A percentile compares a stretch with the other conserved stretches of the same genome.
Evolutionary conservation across 169 alveolate genomes (phyloP).

Genomic region (Plasmodium chabaudi): DNA sequence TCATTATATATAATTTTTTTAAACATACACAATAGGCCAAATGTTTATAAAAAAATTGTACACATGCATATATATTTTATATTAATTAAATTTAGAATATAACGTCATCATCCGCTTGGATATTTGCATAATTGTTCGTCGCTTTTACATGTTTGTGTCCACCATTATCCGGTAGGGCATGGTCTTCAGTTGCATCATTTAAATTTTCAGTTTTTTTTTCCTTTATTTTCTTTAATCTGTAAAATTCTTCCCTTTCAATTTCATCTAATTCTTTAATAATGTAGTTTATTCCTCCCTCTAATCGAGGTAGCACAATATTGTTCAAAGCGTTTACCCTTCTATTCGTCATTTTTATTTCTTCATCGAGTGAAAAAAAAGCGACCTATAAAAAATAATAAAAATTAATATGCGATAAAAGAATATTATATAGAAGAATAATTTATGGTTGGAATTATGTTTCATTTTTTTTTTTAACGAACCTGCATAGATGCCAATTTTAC

Average conservation of each 20-base stretch:
- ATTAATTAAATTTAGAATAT: slow-evolving; percentile 39
- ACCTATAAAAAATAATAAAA: slow-evolving; percentile 77
- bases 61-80: background rate
- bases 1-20: background rate
- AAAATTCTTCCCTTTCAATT: slow-evolving; percentile 96
- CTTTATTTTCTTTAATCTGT: slow-evolving; percentile 67
- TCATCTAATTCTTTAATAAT: slow-evolving; percentile 96
- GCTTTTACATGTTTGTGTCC: slow-evolving; percentile 22
- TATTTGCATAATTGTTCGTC: slow-evolving; percentile 14
- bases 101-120: slow-evolving; percentile 71
- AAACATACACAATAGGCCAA: background rate
- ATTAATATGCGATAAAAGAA: background rate
- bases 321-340: slow-evolving; percentile 97
- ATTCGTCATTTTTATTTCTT: slow-evolving; percentile 96
- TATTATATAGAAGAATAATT: background rate
- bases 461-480: slow-evolving; percentile 78
- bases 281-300: slow-evolving; percentile 91
- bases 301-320: slow-evolving; percentile 94
- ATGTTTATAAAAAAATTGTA: background rate
- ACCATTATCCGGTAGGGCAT: slow-evolving; percentile 20
- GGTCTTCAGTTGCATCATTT: slow-evolving; percentile 27
- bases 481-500: slow-evolving; percentile 95
- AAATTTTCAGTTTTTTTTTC: slow-evolving; percentile 70
- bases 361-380: slow-evolving; percentile 94
- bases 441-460: background rate